These are phyloP conservation scores for Trichoderma sp. DNA, from an alignment of 2,329 filamentous ascomycete species.

Conservation along the genomic window DNA sequence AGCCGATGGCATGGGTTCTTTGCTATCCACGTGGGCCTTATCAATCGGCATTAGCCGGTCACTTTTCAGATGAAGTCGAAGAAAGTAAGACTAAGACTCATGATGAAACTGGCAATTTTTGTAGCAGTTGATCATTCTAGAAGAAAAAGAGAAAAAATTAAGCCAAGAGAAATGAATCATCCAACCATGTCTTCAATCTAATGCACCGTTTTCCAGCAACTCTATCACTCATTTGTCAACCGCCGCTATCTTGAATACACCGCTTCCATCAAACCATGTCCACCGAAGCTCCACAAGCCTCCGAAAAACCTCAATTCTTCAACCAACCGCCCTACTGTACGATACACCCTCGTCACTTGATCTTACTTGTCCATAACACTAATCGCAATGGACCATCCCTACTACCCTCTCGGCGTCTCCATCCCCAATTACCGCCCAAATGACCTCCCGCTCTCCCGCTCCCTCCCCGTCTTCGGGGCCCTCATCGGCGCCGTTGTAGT, in stretches of 20 bases:
- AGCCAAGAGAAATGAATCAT: not conserved
- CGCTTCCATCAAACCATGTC: not conserved
- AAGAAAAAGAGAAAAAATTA: not conserved
- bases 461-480: constrained; percentile 38
- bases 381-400: constrained; percentile 40
- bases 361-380: not conserved
- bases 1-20: not conserved
- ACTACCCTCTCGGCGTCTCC: constrained; percentile 45
- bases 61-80: not conserved
- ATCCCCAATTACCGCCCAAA: constrained; percentile 50
- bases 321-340: not conserved
- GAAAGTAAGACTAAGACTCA: not conserved
- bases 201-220: not conserved
- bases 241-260: not conserved
- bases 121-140: not conserved
- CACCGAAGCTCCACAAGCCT: not conserved
- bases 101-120: not conserved
- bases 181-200: not conserved
- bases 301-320: not conserved
- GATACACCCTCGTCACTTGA: not conserved
- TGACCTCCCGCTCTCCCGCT: constrained; percentile 35
- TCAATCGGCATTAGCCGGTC: not conserved
- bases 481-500: constrained; percentile 39
- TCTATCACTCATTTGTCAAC: not conserved
- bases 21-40: not conserved